Percentiles rank a stretch among this genome's conserved stretches.
These are phyloP conservation scores for Metarhizium brunneum DNA, from an alignment of 2,329 filamentous ascomycete species.

Conservation along the genomic window DNA sequence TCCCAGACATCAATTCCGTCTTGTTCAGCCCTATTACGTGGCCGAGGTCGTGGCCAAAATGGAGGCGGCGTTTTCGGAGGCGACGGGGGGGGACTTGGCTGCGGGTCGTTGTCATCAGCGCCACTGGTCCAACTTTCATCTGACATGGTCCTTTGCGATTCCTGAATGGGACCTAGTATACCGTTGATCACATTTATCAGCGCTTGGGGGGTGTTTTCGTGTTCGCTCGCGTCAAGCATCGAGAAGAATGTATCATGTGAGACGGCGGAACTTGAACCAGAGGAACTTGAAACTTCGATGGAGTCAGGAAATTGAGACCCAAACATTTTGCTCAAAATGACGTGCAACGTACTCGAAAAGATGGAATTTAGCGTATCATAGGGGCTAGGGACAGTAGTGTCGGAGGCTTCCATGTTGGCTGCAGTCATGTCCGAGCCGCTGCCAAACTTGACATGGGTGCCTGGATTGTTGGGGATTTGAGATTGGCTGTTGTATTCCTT, in stretches of 20 bases:
- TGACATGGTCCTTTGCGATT: too few species aligned
- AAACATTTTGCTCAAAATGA: background rate
- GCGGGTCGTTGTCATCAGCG: too few species aligned
- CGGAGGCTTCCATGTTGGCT: background rate
- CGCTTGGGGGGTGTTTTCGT: too few species aligned
- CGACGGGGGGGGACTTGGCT: background rate
- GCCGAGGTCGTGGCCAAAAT: background rate
- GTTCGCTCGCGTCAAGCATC: background rate
- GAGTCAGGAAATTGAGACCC: background rate
- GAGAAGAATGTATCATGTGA: background rate
- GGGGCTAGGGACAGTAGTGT: background rate
- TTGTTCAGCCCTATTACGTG: background rate
- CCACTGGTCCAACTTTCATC: too few species aligned
- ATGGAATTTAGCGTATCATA: background rate
- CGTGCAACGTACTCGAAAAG: background rate
- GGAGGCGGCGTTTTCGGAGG: background rate
- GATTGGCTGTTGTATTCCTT: too few species aligned
- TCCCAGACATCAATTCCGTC: background rate
- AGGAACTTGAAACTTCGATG: background rate
- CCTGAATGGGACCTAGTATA: too few species aligned
- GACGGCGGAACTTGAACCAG: background rate
- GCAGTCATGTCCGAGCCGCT: background rate
- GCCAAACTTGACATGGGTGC: background rate
- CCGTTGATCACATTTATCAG: too few species aligned
- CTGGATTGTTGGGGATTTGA: too few species aligned